Evolutionary conservation across 164 flowering plant species (phyloP).

Genomic region (Magnolia sinica): DNA sequence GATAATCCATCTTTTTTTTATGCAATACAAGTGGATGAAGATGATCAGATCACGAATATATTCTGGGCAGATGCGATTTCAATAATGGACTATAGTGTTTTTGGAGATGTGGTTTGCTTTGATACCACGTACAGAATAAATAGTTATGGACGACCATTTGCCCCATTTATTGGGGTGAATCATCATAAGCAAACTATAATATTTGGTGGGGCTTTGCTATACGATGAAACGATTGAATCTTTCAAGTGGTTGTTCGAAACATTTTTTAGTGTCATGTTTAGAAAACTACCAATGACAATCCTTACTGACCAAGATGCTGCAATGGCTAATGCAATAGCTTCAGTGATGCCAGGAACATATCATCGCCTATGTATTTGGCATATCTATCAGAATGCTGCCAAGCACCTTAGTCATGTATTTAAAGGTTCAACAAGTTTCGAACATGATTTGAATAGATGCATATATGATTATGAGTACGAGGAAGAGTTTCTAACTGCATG

Average conservation of each 20-base stretch:
- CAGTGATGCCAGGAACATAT: neutral
- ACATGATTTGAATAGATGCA: no score
- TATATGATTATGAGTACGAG: no score
- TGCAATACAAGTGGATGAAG: conserved; percentile 16
- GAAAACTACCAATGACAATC: conserved; percentile 11
- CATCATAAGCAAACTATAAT: no score
- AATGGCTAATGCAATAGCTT: conserved; percentile 22
- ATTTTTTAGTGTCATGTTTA: conserved; percentile 8
- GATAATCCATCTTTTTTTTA: conserved; percentile 17
- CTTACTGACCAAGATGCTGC: neutral
- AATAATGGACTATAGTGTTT: conserved; percentile 10
- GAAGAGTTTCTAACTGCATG: no score
- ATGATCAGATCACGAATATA: conserved; percentile 10
- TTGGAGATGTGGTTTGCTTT: conserved; percentile 19
- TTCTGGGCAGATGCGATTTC: conserved; percentile 22
- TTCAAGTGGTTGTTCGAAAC: no score
- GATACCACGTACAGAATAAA: no score
- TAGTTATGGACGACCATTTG: no score
- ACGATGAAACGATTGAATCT: no score
- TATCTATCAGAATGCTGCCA: conserved; percentile 1
- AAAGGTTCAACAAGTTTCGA: no score
- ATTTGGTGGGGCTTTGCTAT: no score
- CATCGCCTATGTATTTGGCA: neutral
- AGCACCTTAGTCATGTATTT: neutral
- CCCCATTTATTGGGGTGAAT: no score